A percentile compares a stretch with the other conserved stretches of the same genome.
Conservation (phyloP, 78 protist genomes). For the Dictyostelium discoideum region dicty_2.7 NC_007088.5:3783001-3783500, state of each 20-base stretch:
- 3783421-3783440: not conserved
- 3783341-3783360: not conserved
- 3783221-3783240: conserved; percentile 35
- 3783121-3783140: conserved; percentile 76
- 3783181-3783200: conserved; percentile 46
- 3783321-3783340: not conserved
- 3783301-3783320: not conserved
- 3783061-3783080: not conserved
- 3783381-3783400: conserved; percentile 69
- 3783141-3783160: conserved; percentile 62
- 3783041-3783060: not conserved
- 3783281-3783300: not conserved
- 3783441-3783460: conserved; percentile 68
- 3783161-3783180: conserved; percentile 39
- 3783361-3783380: conserved; percentile 30
- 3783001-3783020: not conserved
- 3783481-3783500: conserved; percentile 16
- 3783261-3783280: conserved; percentile 13
- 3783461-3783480: conserved; percentile 74
- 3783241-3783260: not conserved
- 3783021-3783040: not conserved
- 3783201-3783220: conserved; percentile 27
- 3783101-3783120: conserved; percentile 74
- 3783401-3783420: conserved; percentile 10
- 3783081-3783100: conserved; percentile 63